A percentile compares a stretch with the other conserved stretches of the same genome.
Conservation (phyloP, 2,329 filamentous ascomycete genomes). For the Hypoxylon sp. region DNA sequence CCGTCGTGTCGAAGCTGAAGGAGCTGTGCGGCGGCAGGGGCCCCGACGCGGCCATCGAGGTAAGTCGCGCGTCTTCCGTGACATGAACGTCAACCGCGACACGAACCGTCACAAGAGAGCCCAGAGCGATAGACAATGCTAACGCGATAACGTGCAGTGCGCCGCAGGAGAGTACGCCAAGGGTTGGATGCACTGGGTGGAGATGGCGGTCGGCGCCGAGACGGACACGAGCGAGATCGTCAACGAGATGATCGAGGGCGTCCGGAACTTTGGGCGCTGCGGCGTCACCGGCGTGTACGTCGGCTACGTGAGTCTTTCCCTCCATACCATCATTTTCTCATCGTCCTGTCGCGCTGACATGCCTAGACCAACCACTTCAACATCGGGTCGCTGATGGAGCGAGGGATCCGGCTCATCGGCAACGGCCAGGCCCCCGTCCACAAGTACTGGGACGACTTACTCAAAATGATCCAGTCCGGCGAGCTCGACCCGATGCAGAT, state of each 20-base stretch:
- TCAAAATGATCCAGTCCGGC: constrained; percentile 70
- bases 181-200: constrained; percentile 66
- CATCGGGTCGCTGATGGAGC: constrained; percentile 84
- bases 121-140: constrained; percentile 48
- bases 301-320: constrained; percentile 58
- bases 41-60: constrained; percentile 69
- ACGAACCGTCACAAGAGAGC: too few species aligned
- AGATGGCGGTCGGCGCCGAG: constrained; percentile 71
- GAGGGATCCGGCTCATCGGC: constrained; percentile 79
- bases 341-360: neutral
- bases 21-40: constrained; percentile 76
- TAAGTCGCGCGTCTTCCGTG: constrained; percentile 12
- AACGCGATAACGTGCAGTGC: constrained; percentile 57
- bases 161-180: constrained; percentile 69
- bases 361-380: constrained; percentile 79
- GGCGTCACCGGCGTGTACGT: constrained; percentile 78
- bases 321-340: neutral
- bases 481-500: constrained; percentile 80
- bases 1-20: constrained; percentile 76
- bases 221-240: constrained; percentile 84
- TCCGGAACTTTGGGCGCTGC: constrained; percentile 74
- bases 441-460: constrained; percentile 82
- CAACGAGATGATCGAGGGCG: constrained; percentile 81
- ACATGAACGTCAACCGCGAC: neutral
- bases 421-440: constrained; percentile 77